phyloP scores from a whole-genome alignment of 2,329 filamentous ascomycete genomes.

The Fusarium nisikadoi region DNA sequence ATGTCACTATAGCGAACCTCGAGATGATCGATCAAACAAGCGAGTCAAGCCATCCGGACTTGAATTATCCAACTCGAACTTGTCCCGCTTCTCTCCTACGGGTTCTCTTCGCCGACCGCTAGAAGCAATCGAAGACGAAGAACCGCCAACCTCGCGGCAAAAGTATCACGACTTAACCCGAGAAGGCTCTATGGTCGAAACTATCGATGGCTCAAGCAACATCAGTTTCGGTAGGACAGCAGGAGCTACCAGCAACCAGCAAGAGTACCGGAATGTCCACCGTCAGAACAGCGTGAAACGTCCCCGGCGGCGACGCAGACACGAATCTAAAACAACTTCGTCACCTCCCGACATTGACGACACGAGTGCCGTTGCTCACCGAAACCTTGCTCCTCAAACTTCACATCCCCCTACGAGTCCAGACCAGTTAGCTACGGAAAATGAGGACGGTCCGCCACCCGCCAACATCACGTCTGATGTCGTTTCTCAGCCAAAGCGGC shows the following conservation, averaged over 20 bases:
- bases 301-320: constrained; percentile 16
- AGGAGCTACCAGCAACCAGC: constrained; percentile 10
- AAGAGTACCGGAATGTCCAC: constrained; percentile 39
- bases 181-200: constrained; percentile 35
- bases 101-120: neutral
- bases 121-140: constrained; percentile 28
- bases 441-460: constrained; percentile 28
- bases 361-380: constrained; percentile 18
- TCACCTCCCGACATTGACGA: constrained; percentile 19
- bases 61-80: neutral
- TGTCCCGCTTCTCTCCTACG: constrained; percentile 6
- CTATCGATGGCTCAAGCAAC: constrained; percentile 29
- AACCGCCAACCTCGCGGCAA: neutral
- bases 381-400: constrained; percentile 24
- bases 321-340: neutral
- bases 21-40: constrained; percentile 36
- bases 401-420: constrained; percentile 30
- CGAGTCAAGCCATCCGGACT: constrained; percentile 31
- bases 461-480: constrained; percentile 42
- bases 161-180: constrained; percentile 27
- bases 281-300: constrained; percentile 3
- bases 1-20: neutral
- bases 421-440: constrained; percentile 35
- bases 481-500: constrained; percentile 3
- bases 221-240: constrained; percentile 22